These are phyloP conservation scores for Hypoxylon crocopeplum DNA, from an alignment of 495 filamentous ascomycete genomes.

Conservation along the genomic window DNA sequence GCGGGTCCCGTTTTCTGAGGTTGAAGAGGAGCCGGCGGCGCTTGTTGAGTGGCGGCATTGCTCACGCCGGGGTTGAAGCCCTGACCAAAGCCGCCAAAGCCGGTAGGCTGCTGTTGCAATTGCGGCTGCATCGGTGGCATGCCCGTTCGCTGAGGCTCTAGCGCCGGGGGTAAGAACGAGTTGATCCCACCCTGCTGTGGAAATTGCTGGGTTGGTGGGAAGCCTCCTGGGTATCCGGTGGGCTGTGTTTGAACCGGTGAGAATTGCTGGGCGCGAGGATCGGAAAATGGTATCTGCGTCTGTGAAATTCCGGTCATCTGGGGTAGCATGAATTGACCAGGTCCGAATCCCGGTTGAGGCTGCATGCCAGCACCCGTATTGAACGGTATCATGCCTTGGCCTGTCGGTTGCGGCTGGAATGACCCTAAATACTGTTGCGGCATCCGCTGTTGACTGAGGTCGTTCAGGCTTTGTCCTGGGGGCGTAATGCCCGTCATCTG, in stretches of 20 bases:
- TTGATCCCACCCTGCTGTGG: conserved; percentile 61
- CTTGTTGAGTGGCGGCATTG: conserved; percentile 57
- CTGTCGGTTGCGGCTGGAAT: conserved; percentile 51
- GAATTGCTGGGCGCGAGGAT: conserved; percentile 64
- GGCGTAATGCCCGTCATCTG: conserved; percentile 84
- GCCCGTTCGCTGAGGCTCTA: conserved; percentile 62
- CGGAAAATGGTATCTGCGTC: conserved; percentile 53
- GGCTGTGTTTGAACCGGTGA: conserved; percentile 67
- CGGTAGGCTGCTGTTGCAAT: conserved; percentile 52
- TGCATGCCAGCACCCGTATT: conserved; percentile 48
- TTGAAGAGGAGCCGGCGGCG: conserved; percentile 60
- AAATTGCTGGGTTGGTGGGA: conserved; percentile 50
- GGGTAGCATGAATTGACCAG: conserved; percentile 57
- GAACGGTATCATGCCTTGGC: conserved; percentile 49
- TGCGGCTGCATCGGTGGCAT: conserved; percentile 53
- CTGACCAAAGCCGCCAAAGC: conserved; percentile 62
- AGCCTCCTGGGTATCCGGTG: conserved; percentile 70
- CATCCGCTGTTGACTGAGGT: conserved; percentile 71
- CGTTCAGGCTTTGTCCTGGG: conserved; percentile 76
- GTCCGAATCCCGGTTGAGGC: conserved; percentile 64
- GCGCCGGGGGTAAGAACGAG: conserved; percentile 59
- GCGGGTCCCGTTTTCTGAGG: conserved; percentile 95
- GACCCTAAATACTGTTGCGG: conserved; percentile 59
- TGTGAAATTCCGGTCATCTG: conserved; percentile 49
- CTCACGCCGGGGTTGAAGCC: conserved; percentile 48